Conservation (phyloP, 1,284 basidiomycete genomes). For the Laetiporus sulphureus region DNA sequence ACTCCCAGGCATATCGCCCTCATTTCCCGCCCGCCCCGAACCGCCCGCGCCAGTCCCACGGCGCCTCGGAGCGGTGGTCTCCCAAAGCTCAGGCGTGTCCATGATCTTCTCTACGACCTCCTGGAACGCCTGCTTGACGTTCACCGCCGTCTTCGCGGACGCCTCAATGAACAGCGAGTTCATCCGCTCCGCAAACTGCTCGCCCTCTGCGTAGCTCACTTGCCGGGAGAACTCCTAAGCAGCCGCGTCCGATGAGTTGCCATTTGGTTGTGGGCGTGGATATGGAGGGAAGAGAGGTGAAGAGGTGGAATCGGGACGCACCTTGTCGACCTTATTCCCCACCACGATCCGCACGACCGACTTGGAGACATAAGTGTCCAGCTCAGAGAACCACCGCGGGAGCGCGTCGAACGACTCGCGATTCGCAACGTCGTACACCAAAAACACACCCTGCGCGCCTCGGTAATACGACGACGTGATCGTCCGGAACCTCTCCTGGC, state of each 20-base stretch:
- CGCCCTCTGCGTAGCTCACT: slow-evolving; percentile 76
- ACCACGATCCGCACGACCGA: slow-evolving; percentile 95
- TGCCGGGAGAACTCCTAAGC: slow-evolving; percentile 82
- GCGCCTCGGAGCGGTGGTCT: slow-evolving; percentile 17
- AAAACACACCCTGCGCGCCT: slow-evolving; percentile 90
- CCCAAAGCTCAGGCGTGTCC: slow-evolving; percentile 68
- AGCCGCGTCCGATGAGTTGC: too few relatives aligned
- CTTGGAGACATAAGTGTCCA: slow-evolving; percentile 86
- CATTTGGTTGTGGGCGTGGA: too few relatives aligned
- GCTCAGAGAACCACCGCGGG: slow-evolving; percentile 89
- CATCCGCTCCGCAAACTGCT: slow-evolving; percentile 77
- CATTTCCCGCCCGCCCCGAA: slow-evolving; percentile 4
- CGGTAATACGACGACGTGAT: slow-evolving; percentile 91
- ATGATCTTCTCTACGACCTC: slow-evolving; percentile 70
- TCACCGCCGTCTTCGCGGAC: slow-evolving; percentile 81
- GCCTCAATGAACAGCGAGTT: slow-evolving; percentile 83
- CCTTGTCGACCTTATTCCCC: slow-evolving; percentile 95
- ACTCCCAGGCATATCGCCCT: slow-evolving; percentile 32
- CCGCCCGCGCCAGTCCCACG: slow-evolving; percentile 5
- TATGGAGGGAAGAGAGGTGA: background rate
- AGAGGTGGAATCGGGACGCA: slow-evolving; percentile 21
- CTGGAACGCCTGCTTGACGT: slow-evolving; percentile 76
- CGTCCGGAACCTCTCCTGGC: slow-evolving; percentile 87
- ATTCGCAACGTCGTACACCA: slow-evolving; percentile 94
- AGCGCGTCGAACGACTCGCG: slow-evolving; percentile 90